Evolutionary conservation across 306 rosid genomes (phyloP).

Genomic region (Vicia faba): DNA sequence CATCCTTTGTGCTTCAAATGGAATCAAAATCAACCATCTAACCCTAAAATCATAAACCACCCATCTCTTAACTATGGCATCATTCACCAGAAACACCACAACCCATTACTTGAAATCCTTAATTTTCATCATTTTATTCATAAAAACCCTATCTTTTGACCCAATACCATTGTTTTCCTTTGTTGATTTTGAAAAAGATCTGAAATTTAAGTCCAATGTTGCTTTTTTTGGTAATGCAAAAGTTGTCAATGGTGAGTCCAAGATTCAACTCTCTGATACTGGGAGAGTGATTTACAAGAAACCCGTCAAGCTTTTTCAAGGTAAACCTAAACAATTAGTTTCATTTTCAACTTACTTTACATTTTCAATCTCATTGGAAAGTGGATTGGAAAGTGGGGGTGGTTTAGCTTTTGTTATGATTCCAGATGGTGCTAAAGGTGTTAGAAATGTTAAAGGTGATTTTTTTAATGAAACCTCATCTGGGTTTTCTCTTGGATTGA

Average conservation of each 20-base stretch:
- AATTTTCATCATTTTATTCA: slow-evolving; percentile 46
- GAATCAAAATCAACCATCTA: slow-evolving; percentile 43
- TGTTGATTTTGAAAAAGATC: slow-evolving; percentile 57
- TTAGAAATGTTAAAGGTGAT: slow-evolving; percentile 32
- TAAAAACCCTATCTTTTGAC: slow-evolving; percentile 50
- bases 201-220: slow-evolving; percentile 53
- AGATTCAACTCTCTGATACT: slow-evolving; percentile 61
- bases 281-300: slow-evolving; percentile 66
- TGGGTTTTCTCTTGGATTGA: slow-evolving; percentile 53
- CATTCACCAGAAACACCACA: slow-evolving; percentile 42
- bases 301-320: slow-evolving; percentile 73
- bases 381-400: slow-evolving; percentile 40
- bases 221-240: slow-evolving; percentile 72
- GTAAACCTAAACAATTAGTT: slow-evolving; percentile 66
- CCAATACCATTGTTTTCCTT: slow-evolving; percentile 60
- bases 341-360: slow-evolving; percentile 77
- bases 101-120: slow-evolving; percentile 46
- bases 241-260: slow-evolving; percentile 55
- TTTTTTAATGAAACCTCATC: slow-evolving; percentile 46
- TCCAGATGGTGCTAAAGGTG: slow-evolving; percentile 50
- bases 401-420: slow-evolving; percentile 72
- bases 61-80: slow-evolving; percentile 60
- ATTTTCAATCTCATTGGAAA: slow-evolving; percentile 51
- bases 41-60: slow-evolving; percentile 34
- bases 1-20: slow-evolving; percentile 44